These are phyloP conservation scores for Phaseolus coccineus DNA, from an alignment of 331 rosid species.

Conservation along the genomic window DNA sequence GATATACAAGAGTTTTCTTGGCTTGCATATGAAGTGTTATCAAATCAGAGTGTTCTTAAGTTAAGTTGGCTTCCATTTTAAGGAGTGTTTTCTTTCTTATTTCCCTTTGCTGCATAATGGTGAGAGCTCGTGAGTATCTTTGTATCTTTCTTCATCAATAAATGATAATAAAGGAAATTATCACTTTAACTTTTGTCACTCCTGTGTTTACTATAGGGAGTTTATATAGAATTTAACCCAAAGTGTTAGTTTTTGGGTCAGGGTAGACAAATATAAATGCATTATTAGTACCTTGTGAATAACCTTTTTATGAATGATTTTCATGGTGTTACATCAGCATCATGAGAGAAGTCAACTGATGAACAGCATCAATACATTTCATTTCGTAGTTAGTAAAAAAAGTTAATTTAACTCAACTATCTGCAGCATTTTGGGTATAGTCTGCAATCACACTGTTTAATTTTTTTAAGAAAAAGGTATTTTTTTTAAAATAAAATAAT, in stretches of 20 bases:
- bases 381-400: too few relatives aligned
- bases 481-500: too few relatives aligned
- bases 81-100: not conserved
- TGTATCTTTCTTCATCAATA: not conserved
- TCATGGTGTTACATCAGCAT: not conserved
- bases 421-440: not conserved
- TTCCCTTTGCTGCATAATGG: not conserved
- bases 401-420: not conserved
- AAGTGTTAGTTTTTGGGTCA: not conserved
- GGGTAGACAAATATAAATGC: not conserved
- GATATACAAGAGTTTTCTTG: not conserved
- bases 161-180: not conserved
- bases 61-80: not conserved
- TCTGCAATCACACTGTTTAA: too few relatives aligned
- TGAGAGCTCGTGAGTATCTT: not conserved
- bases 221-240: not conserved
- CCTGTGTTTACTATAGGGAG: not conserved
- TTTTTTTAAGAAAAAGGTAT: too few relatives aligned
- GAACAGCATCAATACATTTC: not conserved
- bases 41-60: not conserved
- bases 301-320: not conserved
- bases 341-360: not conserved
- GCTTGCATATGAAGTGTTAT: not conserved
- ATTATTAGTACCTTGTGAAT: not conserved
- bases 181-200: too few relatives aligned